A percentile compares a stretch with the other conserved stretches of the same genome.
Evolutionary conservation across 345 rosid genomes (phyloP).

Genomic region (Alliaria petiolata): DNA sequence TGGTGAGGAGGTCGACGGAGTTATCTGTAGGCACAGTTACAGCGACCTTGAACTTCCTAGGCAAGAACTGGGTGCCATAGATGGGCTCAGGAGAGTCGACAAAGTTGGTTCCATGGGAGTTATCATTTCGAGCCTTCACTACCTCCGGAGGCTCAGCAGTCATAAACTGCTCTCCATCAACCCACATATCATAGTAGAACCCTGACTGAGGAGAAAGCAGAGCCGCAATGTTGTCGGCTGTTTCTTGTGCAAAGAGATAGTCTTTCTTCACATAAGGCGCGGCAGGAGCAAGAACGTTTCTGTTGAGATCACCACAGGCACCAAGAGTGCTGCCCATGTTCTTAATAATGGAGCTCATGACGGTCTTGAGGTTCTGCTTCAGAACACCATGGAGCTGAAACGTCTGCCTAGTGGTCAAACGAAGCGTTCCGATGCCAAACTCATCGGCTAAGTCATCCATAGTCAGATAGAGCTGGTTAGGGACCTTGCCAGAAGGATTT

Average conservation of each 20-base stretch:
- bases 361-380: constrained; percentile 90
- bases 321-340: constrained; percentile 97
- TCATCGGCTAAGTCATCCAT: constrained; percentile 98
- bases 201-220: constrained; percentile 94
- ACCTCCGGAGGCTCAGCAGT: constrained; percentile 93
- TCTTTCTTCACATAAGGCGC: constrained; percentile 79
- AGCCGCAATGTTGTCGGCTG: constrained; percentile 90
- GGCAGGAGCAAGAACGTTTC: constrained; percentile 95
- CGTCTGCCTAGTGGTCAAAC: constrained; percentile 94
- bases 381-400: constrained; percentile 98
- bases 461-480: constrained; percentile 73
- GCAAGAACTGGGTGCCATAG: constrained; percentile 94
- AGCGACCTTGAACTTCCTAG: constrained; percentile 95
- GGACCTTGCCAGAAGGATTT: constrained; percentile 85
- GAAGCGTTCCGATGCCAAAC: constrained; percentile 92
- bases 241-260: constrained; percentile 75
- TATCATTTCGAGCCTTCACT: constrained; percentile 83
- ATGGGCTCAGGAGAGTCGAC: constrained; percentile 94
- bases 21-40: constrained; percentile 93
- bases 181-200: constrained; percentile 98
- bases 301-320: constrained; percentile 96
- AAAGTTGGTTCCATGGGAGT: constrained; percentile 91
- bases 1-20: constrained; percentile 90
- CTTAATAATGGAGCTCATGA: constrained; percentile 76
- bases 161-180: constrained; percentile 92